These are phyloP conservation scores for Neocallimastix lanati DNA, from an alignment of 192 early-diverging fungal species.

Conservation along the genomic window DNA sequence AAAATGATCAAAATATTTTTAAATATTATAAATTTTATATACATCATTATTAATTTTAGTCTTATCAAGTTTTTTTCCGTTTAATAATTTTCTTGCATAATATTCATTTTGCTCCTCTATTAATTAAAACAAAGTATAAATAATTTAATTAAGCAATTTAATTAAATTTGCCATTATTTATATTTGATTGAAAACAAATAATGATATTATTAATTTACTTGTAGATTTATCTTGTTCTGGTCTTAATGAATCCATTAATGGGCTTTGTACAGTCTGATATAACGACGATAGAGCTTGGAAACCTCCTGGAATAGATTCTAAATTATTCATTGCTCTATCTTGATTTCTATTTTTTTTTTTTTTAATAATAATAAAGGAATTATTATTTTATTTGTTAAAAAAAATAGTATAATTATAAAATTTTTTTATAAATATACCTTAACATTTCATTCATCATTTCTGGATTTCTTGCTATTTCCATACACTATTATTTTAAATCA, in stretches of 20 bases:
- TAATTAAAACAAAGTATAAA: too few species aligned
- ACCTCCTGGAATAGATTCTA: neutral
- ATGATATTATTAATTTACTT: neutral
- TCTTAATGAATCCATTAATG: neutral
- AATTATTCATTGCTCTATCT: neutral
- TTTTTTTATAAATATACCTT: too few species aligned
- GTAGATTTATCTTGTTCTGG: neutral
- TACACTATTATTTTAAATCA: neutral
- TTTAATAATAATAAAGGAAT: too few species aligned
- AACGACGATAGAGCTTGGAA: neutral
- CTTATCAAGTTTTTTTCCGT: neutral
- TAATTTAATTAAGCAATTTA: too few species aligned
- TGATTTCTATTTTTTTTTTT: too few species aligned
- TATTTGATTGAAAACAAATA: too few species aligned
- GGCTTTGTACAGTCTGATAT: neutral
- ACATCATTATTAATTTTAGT: neutral
- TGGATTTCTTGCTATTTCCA: neutral
- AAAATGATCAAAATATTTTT: too few species aligned
- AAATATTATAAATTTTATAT: too few species aligned
- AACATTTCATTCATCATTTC: neutral
- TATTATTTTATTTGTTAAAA: too few species aligned
- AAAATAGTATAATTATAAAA: too few species aligned
- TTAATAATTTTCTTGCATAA: neutral
- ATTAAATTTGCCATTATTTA: too few species aligned
- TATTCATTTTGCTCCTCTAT: neutral